A percentile compares a stretch with the other conserved stretches of the same genome.
Conservation (phyloP, 2,329 filamentous ascomycete genomes). For the Aureobasidium sp. region DNA sequence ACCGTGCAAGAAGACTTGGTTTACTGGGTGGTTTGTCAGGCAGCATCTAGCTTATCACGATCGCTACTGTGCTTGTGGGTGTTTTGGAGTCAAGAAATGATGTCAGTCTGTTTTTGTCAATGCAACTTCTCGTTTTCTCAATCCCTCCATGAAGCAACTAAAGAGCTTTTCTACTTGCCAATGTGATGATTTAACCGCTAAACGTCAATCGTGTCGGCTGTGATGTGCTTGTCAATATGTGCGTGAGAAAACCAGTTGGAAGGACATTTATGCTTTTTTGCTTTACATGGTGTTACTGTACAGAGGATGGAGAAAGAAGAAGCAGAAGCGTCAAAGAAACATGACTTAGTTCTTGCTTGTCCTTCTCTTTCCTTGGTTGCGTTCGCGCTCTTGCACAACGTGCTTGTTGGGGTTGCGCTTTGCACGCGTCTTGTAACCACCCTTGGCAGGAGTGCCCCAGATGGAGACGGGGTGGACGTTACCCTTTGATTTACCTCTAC, state of each 20-base stretch:
- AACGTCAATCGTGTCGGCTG: background rate
- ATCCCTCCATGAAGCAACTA: too few relatives aligned
- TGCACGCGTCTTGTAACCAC: slow-evolving; percentile 83
- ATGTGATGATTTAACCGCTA: background rate
- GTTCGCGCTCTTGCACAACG: slow-evolving; percentile 73
- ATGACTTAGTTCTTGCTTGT: slow-evolving; percentile 26
- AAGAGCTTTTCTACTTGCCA: too few relatives aligned
- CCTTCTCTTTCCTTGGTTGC: slow-evolving; percentile 84
- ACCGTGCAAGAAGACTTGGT: slow-evolving; percentile 7
- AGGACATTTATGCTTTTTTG: background rate
- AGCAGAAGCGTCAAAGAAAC: background rate
- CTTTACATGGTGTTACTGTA: slow-evolving; percentile 10
- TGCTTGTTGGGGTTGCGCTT: slow-evolving; percentile 88
- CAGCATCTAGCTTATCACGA: slow-evolving; percentile 11
- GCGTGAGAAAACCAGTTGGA: background rate
- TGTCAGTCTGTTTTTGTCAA: too few relatives aligned
- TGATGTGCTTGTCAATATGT: background rate
- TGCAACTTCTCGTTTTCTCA: too few relatives aligned
- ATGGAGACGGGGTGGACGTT: slow-evolving; percentile 91
- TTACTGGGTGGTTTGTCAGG: slow-evolving; percentile 7
- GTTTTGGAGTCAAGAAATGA: background rate
- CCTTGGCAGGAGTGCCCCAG: slow-evolving; percentile 87
- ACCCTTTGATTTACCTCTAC: slow-evolving; percentile 98
- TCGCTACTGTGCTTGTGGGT: slow-evolving; percentile 1
- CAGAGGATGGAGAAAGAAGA: background rate